phyloP scores from a whole-genome alignment of 352 stramenopile species.

The Phytopythium chamaehyphon region DNA sequence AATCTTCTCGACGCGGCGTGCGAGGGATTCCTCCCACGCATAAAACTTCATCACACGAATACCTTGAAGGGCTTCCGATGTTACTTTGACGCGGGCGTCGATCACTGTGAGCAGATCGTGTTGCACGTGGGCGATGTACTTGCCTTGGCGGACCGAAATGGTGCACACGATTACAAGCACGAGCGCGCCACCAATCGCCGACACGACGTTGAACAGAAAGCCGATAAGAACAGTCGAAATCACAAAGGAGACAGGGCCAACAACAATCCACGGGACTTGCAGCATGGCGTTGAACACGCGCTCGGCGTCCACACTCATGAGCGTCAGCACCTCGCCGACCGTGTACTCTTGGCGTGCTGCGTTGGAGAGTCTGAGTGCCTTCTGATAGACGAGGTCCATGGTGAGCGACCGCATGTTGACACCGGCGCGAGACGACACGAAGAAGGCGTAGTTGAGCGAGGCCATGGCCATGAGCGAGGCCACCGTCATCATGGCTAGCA shows the following conservation, averaged over 20 bases:
- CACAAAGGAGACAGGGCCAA: constrained; percentile 20
- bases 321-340: constrained; percentile 33
- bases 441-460: constrained; percentile 32
- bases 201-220: constrained; percentile 16
- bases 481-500: constrained; percentile 10
- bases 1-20: constrained; percentile 35
- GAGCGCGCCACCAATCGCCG: constrained; percentile 13
- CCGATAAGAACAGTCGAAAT: constrained; percentile 25
- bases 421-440: constrained; percentile 27
- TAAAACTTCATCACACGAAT: constrained; percentile 91
- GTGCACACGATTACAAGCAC: constrained; percentile 15
- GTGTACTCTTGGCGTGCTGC: constrained; percentile 30
- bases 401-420: constrained; percentile 30
- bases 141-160: background rate
- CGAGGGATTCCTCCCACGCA: constrained; percentile 64
- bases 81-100: constrained; percentile 86
- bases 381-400: constrained; percentile 38
- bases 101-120: constrained; percentile 19
- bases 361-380: constrained; percentile 56
- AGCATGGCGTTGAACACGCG: constrained; percentile 31
- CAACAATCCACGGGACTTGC: constrained; percentile 21
- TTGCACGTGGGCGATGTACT: constrained; percentile 10
- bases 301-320: constrained; percentile 40
- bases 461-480: constrained; percentile 20
- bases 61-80: constrained; percentile 89